A percentile compares a stretch with the other conserved stretches of the same genome.
Conservation (phyloP, 768 basidiomycete genomes). For the Auricularia cornea region DNA sequence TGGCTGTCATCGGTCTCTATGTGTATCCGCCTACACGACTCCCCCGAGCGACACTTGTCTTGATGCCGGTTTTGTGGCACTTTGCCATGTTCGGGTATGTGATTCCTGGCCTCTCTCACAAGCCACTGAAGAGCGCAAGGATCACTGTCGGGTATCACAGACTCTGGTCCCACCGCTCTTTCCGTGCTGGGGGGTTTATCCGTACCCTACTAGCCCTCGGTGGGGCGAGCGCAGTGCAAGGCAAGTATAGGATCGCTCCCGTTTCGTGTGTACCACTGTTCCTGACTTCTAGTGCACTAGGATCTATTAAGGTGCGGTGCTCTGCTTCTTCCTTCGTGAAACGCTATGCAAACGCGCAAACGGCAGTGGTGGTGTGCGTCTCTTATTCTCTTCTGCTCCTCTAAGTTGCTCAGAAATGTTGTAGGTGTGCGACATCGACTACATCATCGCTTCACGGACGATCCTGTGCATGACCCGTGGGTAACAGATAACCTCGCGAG, state of each 20-base stretch:
- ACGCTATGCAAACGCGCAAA: too few species aligned
- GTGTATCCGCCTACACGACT: slow-evolving; percentile 39
- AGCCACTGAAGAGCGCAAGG: neutral
- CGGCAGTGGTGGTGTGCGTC: too few species aligned
- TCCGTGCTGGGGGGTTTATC: slow-evolving; percentile 47
- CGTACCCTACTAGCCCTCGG: slow-evolving; percentile 54
- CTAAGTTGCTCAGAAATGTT: too few species aligned
- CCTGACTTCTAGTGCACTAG: too few species aligned
- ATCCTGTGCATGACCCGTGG: slow-evolving; percentile 59
- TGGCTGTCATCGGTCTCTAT: slow-evolving; percentile 44
- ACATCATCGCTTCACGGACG: slow-evolving; percentile 56
- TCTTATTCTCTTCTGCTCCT: too few species aligned
- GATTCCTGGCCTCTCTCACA: neutral
- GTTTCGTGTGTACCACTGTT: neutral
- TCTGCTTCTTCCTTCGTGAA: too few species aligned
- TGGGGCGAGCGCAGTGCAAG: slow-evolving; percentile 70
- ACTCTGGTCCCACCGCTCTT: slow-evolving; percentile 68
- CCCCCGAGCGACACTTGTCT: slow-evolving; percentile 36
- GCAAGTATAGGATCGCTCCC: slow-evolving; percentile 59
- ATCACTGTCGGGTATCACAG: slow-evolving; percentile 59
- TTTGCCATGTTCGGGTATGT: slow-evolving; percentile 61
- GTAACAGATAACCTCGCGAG: slow-evolving; percentile 13
- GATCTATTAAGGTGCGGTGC: too few species aligned
- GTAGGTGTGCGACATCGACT: too few species aligned
- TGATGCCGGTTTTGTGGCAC: slow-evolving; percentile 58